Percentiles rank a stretch among this genome's conserved stretches.
phyloP scores from a whole-genome alignment of 176 grass and related monocot genomes.

The Phoenix dactylifera region DNA sequence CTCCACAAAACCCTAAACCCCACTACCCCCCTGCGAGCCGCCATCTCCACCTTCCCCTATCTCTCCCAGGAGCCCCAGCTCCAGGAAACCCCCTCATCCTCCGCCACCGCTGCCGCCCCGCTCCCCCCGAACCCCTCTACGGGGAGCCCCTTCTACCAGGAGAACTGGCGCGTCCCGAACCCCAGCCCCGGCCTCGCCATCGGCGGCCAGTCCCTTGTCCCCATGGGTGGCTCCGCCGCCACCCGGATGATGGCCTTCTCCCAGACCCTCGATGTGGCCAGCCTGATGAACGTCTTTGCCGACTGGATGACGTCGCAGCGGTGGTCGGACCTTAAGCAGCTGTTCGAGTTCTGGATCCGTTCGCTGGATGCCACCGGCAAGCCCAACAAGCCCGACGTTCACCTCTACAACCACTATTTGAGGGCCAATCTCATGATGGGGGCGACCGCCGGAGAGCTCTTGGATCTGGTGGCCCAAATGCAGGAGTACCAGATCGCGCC shows the following conservation, averaged over 20 bases:
- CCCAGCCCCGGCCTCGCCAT: conserved; percentile 12
- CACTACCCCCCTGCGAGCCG: conserved; percentile 24
- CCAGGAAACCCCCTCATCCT: conserved; percentile 26
- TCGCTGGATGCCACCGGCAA: conserved; percentile 64
- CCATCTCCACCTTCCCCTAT: conserved; percentile 56
- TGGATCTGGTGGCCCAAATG: conserved; percentile 81
- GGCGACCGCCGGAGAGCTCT: conserved; percentile 39
- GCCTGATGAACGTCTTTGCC: conserved; percentile 58
- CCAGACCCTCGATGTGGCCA: conserved; percentile 25
- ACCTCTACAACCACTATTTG: conserved; percentile 92
- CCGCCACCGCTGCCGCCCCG: conserved; percentile 17
- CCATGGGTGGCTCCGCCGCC: background rate
- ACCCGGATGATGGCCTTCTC: conserved; percentile 30
- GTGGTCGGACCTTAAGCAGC: conserved; percentile 55
- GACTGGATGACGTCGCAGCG: conserved; percentile 57
- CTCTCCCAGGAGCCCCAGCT: conserved; percentile 64
- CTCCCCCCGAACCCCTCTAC: conserved; percentile 75
- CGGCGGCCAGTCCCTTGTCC: conserved; percentile 41
- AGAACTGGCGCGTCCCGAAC: conserved; percentile 79
- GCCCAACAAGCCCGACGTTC: conserved; percentile 77
- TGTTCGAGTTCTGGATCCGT: conserved; percentile 80
- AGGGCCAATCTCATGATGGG: conserved; percentile 58
- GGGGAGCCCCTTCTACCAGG: conserved; percentile 72
- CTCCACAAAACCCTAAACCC: background rate
- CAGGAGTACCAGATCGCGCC: conserved; percentile 60